Conservation (phyloP, 1,139 yeast species). For the Geotrichum citri-aurantii region DNA sequence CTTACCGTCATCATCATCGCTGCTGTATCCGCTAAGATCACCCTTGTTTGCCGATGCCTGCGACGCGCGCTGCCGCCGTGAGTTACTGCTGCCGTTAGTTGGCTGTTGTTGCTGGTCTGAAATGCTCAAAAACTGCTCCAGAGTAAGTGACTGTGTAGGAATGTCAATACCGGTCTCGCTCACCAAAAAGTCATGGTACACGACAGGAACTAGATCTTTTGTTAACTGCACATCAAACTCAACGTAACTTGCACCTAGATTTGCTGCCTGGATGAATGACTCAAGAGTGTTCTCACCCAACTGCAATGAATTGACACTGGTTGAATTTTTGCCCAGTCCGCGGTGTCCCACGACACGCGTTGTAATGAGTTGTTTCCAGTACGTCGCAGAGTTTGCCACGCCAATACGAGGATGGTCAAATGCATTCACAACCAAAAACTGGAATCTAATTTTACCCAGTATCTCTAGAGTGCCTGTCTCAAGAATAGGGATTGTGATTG, state of each 20-base stretch:
- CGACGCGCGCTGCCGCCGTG: not conserved
- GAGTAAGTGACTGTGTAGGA: conserved; percentile 89
- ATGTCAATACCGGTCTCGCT: conserved; percentile 96
- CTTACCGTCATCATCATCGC: conserved; percentile 11
- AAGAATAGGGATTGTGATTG: conserved; percentile 70
- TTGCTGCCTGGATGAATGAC: conserved; percentile 94
- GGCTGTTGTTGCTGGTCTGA: conserved; percentile 21
- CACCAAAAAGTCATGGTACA: conserved; percentile 90
- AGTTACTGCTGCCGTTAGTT: not conserved
- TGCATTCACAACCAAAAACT: conserved; percentile 64
- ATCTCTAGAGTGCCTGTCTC: conserved; percentile 67
- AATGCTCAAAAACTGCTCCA: conserved; percentile 73
- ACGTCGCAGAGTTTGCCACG: conserved; percentile 67
- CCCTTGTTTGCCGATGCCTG: conserved; percentile 8
- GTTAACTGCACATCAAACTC: conserved; percentile 97
- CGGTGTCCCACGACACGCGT: conserved; percentile 95
- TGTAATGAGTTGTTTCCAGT: conserved; percentile 86
- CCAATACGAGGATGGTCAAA: conserved; percentile 69
- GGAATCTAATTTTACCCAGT: conserved; percentile 73
- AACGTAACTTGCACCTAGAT: conserved; percentile 68
- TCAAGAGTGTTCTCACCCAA: conserved; percentile 95
- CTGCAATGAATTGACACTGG: conserved; percentile 69
- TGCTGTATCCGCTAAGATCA: conserved; percentile 21
- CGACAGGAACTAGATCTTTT: conserved; percentile 87
- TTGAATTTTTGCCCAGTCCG: conserved; percentile 82